These are phyloP conservation scores for Yamadazyma membranifaciens DNA, from an alignment of 1,139 yeast species.

Conservation along the genomic window DNA sequence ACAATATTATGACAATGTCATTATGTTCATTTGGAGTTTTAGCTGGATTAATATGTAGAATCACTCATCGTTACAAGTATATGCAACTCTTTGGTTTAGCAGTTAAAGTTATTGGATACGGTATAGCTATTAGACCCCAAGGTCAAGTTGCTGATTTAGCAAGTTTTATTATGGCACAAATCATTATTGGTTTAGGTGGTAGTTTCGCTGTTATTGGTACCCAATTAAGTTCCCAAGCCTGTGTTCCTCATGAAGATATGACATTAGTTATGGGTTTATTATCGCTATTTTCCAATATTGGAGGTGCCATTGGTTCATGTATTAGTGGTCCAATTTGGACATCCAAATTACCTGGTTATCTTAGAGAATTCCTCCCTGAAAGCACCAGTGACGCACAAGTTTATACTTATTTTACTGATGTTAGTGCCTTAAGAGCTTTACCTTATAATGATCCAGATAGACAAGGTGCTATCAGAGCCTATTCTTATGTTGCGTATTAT, in stretches of 20 bases:
- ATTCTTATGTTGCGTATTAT: constrained; percentile 20
- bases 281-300: constrained; percentile 39
- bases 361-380: constrained; percentile 23
- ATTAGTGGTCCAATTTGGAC: constrained; percentile 51
- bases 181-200: constrained; percentile 29
- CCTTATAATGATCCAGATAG: constrained; percentile 22
- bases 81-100: constrained; percentile 26
- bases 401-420: constrained; percentile 16
- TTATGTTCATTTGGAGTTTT: constrained; percentile 30
- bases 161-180: constrained; percentile 19
- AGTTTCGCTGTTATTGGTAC: constrained; percentile 28
- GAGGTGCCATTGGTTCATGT: constrained; percentile 43
- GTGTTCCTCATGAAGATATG: constrained; percentile 45
- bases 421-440: constrained; percentile 16
- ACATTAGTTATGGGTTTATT: constrained; percentile 44
- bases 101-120: constrained; percentile 27
- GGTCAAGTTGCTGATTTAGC: constrained; percentile 19
- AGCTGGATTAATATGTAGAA: constrained; percentile 26
- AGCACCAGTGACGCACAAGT: constrained; percentile 15
- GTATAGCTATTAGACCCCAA: constrained; percentile 20
- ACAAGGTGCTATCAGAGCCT: constrained; percentile 26
- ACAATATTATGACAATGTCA: constrained; percentile 29
- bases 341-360: constrained; percentile 30
- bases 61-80: constrained; percentile 28
- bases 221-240: constrained; percentile 30